Conservation (phyloP, 2,329 filamentous ascomycete species). For the Stemphylium vesicarium region DNA sequence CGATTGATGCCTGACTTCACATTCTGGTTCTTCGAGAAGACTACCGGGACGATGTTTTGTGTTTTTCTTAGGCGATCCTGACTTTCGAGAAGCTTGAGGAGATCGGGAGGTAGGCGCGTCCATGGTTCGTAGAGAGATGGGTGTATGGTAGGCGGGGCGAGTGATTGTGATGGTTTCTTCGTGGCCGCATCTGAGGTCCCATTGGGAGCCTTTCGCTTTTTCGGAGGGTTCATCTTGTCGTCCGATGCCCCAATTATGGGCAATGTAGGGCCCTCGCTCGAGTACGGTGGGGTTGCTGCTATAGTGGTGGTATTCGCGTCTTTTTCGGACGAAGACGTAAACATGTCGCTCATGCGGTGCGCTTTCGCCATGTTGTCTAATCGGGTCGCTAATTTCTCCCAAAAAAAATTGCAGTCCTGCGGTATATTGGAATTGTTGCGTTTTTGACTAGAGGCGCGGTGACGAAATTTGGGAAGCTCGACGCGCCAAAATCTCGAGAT, state of each 20-base stretch:
- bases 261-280: constrained; percentile 32
- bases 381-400: too few relatives aligned
- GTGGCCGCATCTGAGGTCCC: background rate
- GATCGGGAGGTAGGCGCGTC: constrained; percentile 16
- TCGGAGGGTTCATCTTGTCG: background rate
- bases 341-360: constrained; percentile 31
- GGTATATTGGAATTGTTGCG: background rate
- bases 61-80: constrained; percentile 6
- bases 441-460: background rate
- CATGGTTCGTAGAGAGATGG: constrained; percentile 29
- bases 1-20: constrained; percentile 24
- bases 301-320: constrained; percentile 5
- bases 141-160: constrained; percentile 13
- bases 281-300: constrained; percentile 17
- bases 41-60: constrained; percentile 19
- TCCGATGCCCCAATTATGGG: constrained; percentile 16
- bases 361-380: constrained; percentile 17
- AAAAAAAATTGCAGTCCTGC: background rate
- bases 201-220: constrained; percentile 17
- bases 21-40: constrained; percentile 31
- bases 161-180: constrained; percentile 6
- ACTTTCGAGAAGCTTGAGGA: constrained; percentile 10
- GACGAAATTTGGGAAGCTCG: constrained; percentile 9
- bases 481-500: constrained; percentile 15
- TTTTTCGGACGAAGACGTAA: constrained; percentile 21